Evolutionary conservation across 352 stramenopile species (phyloP).

Genomic region (Globisporangium irregulare): DNA sequence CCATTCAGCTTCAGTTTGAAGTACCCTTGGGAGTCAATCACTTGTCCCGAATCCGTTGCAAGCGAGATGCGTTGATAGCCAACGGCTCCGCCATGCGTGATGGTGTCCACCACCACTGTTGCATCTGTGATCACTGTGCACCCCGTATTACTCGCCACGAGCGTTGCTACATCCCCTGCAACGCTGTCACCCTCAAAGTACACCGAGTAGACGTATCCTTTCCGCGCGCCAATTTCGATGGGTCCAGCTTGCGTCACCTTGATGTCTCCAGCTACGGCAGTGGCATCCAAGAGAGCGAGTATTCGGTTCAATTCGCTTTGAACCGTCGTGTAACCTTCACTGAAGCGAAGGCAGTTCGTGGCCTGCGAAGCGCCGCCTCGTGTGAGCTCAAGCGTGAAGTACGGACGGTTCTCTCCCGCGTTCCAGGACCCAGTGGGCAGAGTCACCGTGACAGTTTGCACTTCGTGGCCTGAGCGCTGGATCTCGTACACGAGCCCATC

Average conservation of each 20-base stretch:
- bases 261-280: constrained; percentile 31
- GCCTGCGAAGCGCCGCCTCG: constrained; percentile 29
- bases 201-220: constrained; percentile 88
- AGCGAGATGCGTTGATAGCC: constrained; percentile 79
- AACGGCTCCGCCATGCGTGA: constrained; percentile 75
- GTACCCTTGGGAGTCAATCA: constrained; percentile 53
- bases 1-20: constrained; percentile 40
- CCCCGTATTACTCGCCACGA: constrained; percentile 21
- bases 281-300: constrained; percentile 25
- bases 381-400: constrained; percentile 45
- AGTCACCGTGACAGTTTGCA: constrained; percentile 74
- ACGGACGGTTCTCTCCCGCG: constrained; percentile 9
- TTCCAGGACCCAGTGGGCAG: constrained; percentile 30
- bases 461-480: constrained; percentile 84
- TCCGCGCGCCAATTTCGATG: constrained; percentile 34
- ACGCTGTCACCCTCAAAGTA: constrained; percentile 90
- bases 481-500: constrained; percentile 87
- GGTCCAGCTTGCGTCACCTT: constrained; percentile 54
- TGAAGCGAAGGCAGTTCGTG: constrained; percentile 41
- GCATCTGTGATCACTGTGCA: constrained; percentile 31
- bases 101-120: constrained; percentile 34
- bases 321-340: constrained; percentile 24
- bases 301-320: constrained; percentile 25
- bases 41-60: constrained; percentile 75
- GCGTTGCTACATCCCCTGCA: constrained; percentile 72